phyloP scores from a whole-genome alignment of 805 yeast genomes.

The Yarrowia osloensis region DNA sequence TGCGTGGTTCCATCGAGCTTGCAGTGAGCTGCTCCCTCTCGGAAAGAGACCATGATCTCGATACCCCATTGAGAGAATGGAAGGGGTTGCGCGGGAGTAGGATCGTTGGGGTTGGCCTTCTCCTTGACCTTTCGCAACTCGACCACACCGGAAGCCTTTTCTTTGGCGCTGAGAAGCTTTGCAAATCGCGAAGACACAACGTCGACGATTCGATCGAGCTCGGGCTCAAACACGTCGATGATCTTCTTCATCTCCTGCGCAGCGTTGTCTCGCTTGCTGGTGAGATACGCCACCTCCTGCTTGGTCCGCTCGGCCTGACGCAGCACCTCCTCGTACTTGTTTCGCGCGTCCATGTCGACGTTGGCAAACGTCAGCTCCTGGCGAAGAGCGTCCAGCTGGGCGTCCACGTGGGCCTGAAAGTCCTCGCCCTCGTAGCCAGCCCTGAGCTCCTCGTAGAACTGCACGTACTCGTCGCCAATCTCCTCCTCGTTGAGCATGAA shows the following conservation, averaged over 20 bases:
- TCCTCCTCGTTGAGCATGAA: not conserved
- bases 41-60: constrained; percentile 79
- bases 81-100: not conserved
- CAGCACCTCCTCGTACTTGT: not conserved
- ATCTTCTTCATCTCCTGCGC: constrained; percentile 4
- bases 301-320: not conserved
- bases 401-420: not conserved
- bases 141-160: not conserved
- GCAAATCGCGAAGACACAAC: not conserved
- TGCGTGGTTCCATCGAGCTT: constrained; percentile 83
- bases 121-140: not conserved
- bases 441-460: not conserved
- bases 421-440: not conserved
- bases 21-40: constrained; percentile 72
- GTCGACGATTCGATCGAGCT: not conserved
- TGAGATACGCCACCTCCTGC: not conserved
- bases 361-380: not conserved
- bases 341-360: constrained; percentile 17
- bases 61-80: constrained; percentile 73
- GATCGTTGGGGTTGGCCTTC: not conserved
- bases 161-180: not conserved
- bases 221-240: constrained; percentile 2
- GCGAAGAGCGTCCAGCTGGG: not conserved
- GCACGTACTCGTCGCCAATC: not conserved
- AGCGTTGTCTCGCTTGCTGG: not conserved